Evolutionary conservation across 768 basidiomycete species (phyloP).

Genomic region (Naganishia friedmannii): DNA sequence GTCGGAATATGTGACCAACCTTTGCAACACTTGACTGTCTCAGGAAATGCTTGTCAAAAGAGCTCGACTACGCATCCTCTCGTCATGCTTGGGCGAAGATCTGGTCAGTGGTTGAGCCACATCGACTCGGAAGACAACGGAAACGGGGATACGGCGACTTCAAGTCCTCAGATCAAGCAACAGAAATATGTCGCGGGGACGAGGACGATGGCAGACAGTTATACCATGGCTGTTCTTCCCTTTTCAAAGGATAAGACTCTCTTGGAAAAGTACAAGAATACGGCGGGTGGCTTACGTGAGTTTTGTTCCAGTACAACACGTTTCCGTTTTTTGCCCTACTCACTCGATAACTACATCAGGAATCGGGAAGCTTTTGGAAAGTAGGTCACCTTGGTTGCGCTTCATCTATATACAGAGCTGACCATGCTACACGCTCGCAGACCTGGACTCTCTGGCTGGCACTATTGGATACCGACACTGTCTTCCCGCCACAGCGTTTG

Average conservation of each 20-base stretch:
- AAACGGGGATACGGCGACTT: not conserved
- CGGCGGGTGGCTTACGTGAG: conserved; percentile 45
- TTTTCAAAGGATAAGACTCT: conserved; percentile 40
- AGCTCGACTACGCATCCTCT: conserved; percentile 36
- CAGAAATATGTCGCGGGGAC: conserved; percentile 31
- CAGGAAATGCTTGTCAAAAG: not conserved
- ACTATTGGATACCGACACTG: conserved; percentile 76
- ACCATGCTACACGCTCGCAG: conserved; percentile 58
- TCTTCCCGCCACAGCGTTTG: conserved; percentile 35
- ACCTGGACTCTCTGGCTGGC: conserved; percentile 79
- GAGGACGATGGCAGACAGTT: conserved; percentile 49
- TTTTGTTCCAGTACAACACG: not conserved
- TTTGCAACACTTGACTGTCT: not conserved
- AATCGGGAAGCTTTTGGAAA: conserved; percentile 49
- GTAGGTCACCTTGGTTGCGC: conserved; percentile 29
- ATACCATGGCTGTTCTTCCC: conserved; percentile 46
- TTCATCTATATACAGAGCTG: not conserved
- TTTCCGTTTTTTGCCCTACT: not conserved
- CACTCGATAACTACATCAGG: conserved; percentile 32
- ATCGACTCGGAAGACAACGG: conserved; percentile 8
- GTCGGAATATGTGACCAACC: not conserved
- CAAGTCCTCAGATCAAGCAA: conserved; percentile 31
- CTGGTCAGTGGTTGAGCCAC: conserved; percentile 36
- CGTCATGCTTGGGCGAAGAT: conserved; percentile 42
- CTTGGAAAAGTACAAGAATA: conserved; percentile 46